phyloP scores from a whole-genome alignment of 2,329 filamentous ascomycete species.

The Nannizzia gypsea region DNA sequence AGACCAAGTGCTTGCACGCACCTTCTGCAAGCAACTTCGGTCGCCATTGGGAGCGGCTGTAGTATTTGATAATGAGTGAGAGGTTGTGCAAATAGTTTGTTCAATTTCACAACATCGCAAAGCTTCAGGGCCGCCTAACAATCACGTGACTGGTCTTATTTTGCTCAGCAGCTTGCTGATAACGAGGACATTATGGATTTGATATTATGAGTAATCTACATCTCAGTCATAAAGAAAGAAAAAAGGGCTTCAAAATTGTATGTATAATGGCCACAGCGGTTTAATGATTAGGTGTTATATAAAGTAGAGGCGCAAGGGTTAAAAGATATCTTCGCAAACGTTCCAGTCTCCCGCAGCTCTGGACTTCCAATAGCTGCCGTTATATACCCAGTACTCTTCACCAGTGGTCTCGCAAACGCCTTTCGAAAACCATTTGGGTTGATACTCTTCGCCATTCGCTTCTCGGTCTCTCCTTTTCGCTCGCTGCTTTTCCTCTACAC shows the following conservation, averaged over 20 bases:
- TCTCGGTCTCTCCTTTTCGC: constrained; percentile 63
- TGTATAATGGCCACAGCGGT: too few species aligned
- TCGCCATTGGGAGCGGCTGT: constrained; percentile 23
- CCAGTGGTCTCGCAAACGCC: constrained; percentile 65
- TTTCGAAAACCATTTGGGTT: constrained; percentile 74
- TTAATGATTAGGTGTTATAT: background rate
- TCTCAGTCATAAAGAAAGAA: too few species aligned
- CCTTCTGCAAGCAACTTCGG: constrained; percentile 31
- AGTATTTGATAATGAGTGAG: background rate
- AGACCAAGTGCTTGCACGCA: constrained; percentile 28
- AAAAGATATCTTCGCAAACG: constrained; percentile 66
- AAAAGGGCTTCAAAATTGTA: too few species aligned
- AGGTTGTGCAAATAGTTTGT: background rate
- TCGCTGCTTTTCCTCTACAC: constrained; percentile 84
- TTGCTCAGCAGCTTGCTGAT: too few species aligned
- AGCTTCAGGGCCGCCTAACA: background rate
- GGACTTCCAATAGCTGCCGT: constrained; percentile 73
- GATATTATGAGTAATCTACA: too few species aligned
- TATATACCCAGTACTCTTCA: constrained; percentile 83
- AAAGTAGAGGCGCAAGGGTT: constrained; percentile 9
- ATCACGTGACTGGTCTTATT: background rate
- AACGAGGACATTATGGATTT: too few species aligned
- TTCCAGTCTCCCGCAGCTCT: constrained; percentile 53
- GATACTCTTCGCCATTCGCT: constrained; percentile 65
- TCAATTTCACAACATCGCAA: background rate